Conservation (phyloP, 768 basidiomycete species). For the Dacryopinax spathularia region DNA sequence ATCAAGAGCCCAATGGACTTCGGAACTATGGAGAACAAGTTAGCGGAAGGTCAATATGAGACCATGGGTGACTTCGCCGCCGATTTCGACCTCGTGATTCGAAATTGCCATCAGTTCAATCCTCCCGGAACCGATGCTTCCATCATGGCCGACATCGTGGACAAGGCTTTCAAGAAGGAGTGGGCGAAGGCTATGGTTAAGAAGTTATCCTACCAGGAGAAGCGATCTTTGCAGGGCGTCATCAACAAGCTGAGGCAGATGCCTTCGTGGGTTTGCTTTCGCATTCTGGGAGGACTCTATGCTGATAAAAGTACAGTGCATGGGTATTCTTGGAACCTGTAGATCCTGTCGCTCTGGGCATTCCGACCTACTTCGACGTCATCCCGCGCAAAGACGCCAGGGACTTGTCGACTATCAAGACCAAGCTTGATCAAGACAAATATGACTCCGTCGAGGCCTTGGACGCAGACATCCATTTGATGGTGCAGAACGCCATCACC, state of each 20-base stretch:
- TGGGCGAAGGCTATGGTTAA: slow-evolving; percentile 65
- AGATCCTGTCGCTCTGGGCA: slow-evolving; percentile 68
- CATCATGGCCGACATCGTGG: slow-evolving; percentile 55
- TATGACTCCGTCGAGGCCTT: slow-evolving; percentile 66
- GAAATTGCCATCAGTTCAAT: slow-evolving; percentile 88
- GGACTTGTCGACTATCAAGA: slow-evolving; percentile 68
- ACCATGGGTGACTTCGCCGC: slow-evolving; percentile 70
- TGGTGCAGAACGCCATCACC: slow-evolving; percentile 74
- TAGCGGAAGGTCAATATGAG: slow-evolving; percentile 51
- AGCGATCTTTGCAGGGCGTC: slow-evolving; percentile 56
- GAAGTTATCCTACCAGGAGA: slow-evolving; percentile 65
- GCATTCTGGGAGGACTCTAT: slow-evolving; percentile 13
- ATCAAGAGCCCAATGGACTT: slow-evolving; percentile 91
- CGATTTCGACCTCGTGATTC: slow-evolving; percentile 71
- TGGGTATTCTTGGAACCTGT: slow-evolving; percentile 64
- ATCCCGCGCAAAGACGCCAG: slow-evolving; percentile 76
- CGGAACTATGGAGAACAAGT: slow-evolving; percentile 57
- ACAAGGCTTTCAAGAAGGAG: slow-evolving; percentile 66
- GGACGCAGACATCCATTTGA: slow-evolving; percentile 72
- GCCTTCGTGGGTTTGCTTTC: slow-evolving; percentile 36
- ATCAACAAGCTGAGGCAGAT: slow-evolving; percentile 59
- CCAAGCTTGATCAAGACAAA: slow-evolving; percentile 67
- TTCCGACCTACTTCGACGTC: slow-evolving; percentile 79
- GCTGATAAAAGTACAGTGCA: slow-evolving; percentile 9
- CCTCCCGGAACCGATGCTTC: slow-evolving; percentile 63